These are phyloP conservation scores for Kwoniella dendrophila DNA, from an alignment of 768 basidiomycete genomes.

Conservation along the genomic window DNA sequence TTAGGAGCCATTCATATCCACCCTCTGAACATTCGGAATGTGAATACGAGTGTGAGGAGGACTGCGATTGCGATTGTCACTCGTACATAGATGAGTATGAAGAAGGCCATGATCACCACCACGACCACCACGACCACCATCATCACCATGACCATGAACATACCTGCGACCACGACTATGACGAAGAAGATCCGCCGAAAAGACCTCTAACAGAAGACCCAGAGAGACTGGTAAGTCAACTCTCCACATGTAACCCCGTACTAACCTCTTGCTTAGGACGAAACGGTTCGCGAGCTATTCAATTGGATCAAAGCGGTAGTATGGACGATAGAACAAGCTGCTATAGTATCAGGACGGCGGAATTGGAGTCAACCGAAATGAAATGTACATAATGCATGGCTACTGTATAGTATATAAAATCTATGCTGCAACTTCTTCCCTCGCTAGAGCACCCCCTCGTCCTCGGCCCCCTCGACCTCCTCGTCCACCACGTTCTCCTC, in stretches of 20 bases:
- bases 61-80: slow-evolving; percentile 37
- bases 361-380: slow-evolving; percentile 26
- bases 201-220: slow-evolving; percentile 43
- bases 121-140: slow-evolving; percentile 23
- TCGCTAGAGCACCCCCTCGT: slow-evolving; percentile 21
- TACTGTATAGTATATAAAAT: neutral
- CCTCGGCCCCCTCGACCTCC: slow-evolving; percentile 34
- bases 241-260: neutral
- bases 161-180: slow-evolving; percentile 14
- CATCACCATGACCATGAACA: slow-evolving; percentile 23
- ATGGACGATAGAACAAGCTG: slow-evolving; percentile 55
- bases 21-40: slow-evolving; percentile 35
- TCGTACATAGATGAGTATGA: slow-evolving; percentile 29
- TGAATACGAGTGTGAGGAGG: slow-evolving; percentile 41
- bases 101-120: slow-evolving; percentile 24
- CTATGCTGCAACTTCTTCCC: slow-evolving; percentile 25
- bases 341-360: slow-evolving; percentile 44
- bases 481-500: slow-evolving; percentile 31
- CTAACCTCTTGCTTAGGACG: slow-evolving; percentile 37
- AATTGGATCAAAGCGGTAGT: slow-evolving; percentile 55
- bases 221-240: slow-evolving; percentile 45
- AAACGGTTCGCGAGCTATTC: slow-evolving; percentile 52
- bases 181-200: slow-evolving; percentile 21
- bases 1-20: slow-evolving; percentile 24
- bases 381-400: slow-evolving; percentile 20